These are phyloP conservation scores for Candida hispaniensis DNA, from an alignment of 805 yeast species.

Conservation along the genomic window DNA sequence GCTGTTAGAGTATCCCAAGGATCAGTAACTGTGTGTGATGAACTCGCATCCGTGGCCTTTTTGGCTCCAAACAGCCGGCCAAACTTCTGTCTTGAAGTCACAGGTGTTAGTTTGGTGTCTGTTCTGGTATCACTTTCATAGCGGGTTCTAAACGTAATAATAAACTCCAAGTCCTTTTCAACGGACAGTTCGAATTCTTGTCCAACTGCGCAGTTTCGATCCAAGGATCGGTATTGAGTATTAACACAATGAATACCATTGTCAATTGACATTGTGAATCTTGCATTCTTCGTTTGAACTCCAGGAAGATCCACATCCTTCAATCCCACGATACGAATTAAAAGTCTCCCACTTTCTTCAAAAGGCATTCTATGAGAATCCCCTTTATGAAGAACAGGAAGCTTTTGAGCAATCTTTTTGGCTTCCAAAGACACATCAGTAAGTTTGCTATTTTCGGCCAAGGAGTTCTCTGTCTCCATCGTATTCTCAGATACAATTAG, in stretches of 20 bases:
- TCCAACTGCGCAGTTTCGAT: slow-evolving; percentile 32
- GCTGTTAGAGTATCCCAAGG: slow-evolving; percentile 9
- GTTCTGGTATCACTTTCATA: slow-evolving; percentile 3
- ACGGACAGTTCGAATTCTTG: slow-evolving; percentile 76
- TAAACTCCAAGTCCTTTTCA: slow-evolving; percentile 48
- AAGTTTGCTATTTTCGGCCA: not conserved
- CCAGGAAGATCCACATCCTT: slow-evolving; percentile 37
- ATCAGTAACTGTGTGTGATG: slow-evolving; percentile 2
- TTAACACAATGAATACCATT: slow-evolving; percentile 70
- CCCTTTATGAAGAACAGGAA: no score
- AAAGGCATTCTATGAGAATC: slow-evolving; percentile 13
- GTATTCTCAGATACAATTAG: no score
- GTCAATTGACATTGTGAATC: slow-evolving; percentile 45
- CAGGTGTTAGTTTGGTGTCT: slow-evolving; percentile 1
- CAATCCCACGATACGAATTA: slow-evolving; percentile 21
- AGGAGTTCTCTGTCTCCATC: slow-evolving; percentile 6
- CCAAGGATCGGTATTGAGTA: slow-evolving; percentile 39
- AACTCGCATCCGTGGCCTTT: not conserved
- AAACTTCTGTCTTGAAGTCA: slow-evolving; percentile 10
- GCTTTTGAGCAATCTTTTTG: not conserved
- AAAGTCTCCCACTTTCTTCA: slow-evolving; percentile 21
- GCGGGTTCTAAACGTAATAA: slow-evolving; percentile 44
- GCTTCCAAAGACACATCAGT: slow-evolving; percentile 1
- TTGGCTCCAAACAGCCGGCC: slow-evolving; percentile 17
- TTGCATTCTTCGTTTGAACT: slow-evolving; percentile 33